phyloP scores from a whole-genome alignment of 176 grass and related monocot species.

The Calamus simplicifolius region DNA sequence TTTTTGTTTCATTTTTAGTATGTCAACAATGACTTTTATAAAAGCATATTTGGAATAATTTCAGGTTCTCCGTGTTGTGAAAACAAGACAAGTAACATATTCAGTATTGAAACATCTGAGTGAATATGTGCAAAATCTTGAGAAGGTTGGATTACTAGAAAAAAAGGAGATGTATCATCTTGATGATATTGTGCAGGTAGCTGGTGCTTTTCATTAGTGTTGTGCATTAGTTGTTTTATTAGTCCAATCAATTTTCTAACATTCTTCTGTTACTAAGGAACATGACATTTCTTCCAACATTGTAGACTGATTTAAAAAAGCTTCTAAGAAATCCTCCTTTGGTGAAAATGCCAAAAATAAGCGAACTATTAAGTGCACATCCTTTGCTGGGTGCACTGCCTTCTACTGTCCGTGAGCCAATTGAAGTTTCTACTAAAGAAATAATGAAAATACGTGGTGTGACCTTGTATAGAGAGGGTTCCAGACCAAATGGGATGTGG shows the following conservation, averaged over 20 bases:
- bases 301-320: conserved; percentile 87
- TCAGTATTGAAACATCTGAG: conserved; percentile 83
- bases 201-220: conserved; percentile 3
- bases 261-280: background rate
- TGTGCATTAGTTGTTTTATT: no score
- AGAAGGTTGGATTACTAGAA: conserved; percentile 79
- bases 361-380: conserved; percentile 58
- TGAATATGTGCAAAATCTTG: conserved; percentile 87
- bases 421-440: conserved; percentile 65
- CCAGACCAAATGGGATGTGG: conserved; percentile 67
- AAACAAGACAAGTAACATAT: conserved; percentile 96
- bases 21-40: background rate
- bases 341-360: conserved; percentile 86
- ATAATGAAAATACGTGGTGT: conserved; percentile 48
- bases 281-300: conserved; percentile 13
- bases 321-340: conserved; percentile 79
- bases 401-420: conserved; percentile 34
- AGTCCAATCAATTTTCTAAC: no score
- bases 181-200: conserved; percentile 81
- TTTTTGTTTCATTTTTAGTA: background rate
- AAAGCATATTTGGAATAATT: conserved; percentile 8
- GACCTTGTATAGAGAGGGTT: conserved; percentile 60
- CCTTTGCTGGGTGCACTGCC: conserved; percentile 75
- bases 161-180: conserved; percentile 77
- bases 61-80: conserved; percentile 75